Percentiles rank a stretch among this genome's conserved stretches.
Conservation (phyloP, 2,329 filamentous ascomycete genomes). For the Aspergillaceae sp. region DNA sequence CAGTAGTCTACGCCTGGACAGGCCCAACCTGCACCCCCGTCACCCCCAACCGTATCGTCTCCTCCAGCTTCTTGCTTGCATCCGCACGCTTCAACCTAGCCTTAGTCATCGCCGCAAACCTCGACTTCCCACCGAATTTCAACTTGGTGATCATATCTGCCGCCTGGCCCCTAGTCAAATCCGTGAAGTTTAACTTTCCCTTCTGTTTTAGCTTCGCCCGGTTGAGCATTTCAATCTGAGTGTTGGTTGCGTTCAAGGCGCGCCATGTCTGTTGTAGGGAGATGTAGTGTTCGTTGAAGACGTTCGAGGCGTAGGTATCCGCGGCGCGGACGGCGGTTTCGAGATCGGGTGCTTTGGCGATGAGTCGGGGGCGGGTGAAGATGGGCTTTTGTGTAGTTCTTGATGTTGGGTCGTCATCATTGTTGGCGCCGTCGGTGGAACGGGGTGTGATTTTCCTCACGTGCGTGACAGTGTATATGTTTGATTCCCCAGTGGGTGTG, state of each 20-base stretch:
- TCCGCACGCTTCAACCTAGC: slow-evolving; percentile 6
- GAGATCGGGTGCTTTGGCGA: slow-evolving; percentile 60
- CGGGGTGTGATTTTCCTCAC: slow-evolving; percentile 20
- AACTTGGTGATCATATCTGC: slow-evolving; percentile 88
- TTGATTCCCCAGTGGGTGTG: background rate
- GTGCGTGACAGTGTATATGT: slow-evolving; percentile 24
- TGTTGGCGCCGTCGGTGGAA: slow-evolving; percentile 14
- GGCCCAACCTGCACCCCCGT: slow-evolving; percentile 42
- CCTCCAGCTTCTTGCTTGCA: slow-evolving; percentile 3
- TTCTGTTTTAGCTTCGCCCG: slow-evolving; percentile 20
- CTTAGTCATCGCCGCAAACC: slow-evolving; percentile 44
- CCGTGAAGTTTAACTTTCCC: slow-evolving; percentile 13
- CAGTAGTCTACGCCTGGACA: slow-evolving; percentile 5
- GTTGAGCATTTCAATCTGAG: slow-evolving; percentile 40
- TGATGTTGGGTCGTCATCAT: no score
- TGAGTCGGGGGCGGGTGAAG: slow-evolving; percentile 58
- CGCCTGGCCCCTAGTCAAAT: slow-evolving; percentile 70
- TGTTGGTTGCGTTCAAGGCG: slow-evolving; percentile 49
- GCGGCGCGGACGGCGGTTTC: slow-evolving; percentile 71
- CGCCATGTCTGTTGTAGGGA: slow-evolving; percentile 62
- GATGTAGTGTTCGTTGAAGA: slow-evolving; percentile 62
- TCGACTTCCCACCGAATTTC: slow-evolving; percentile 67
- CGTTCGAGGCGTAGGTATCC: slow-evolving; percentile 65
- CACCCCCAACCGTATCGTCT: slow-evolving; percentile 8
- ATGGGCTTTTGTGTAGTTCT: slow-evolving; percentile 31